Evolutionary conservation across 2,329 filamentous ascomycete genomes (phyloP).

Genomic region (Passalora sequoiae): DNA sequence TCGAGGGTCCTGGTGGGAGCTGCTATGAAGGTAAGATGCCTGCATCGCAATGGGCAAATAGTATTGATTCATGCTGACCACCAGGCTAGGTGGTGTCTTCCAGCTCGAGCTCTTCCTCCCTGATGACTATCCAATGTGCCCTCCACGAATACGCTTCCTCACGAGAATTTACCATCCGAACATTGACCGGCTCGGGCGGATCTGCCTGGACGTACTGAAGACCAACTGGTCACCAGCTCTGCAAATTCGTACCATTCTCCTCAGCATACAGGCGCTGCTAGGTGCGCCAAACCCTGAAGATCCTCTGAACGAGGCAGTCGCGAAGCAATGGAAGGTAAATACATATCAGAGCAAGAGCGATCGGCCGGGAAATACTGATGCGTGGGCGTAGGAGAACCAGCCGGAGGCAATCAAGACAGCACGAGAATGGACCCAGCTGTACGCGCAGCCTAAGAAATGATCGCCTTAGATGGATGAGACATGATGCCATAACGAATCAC

Average conservation of each 20-base stretch:
- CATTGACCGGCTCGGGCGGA: constrained; percentile 93
- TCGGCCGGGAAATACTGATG: not conserved
- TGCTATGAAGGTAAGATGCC: constrained; percentile 78
- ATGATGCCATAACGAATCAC: too few relatives aligned
- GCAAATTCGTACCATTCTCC: constrained; percentile 96
- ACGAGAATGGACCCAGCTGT: constrained; percentile 82
- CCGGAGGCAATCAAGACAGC: constrained; percentile 87
- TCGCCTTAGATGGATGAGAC: too few relatives aligned
- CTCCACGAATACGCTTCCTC: constrained; percentile 94
- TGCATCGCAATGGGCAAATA: not conserved
- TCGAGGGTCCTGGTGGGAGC: constrained; percentile 84
- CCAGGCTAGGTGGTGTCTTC: constrained; percentile 67
- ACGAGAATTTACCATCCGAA: constrained; percentile 99
- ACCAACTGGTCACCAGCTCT: constrained; percentile 99
- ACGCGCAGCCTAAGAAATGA: constrained; percentile 48
- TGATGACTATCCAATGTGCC: constrained; percentile 98
- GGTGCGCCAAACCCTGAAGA: constrained; percentile 97
- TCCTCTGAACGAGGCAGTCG: constrained; percentile 95
- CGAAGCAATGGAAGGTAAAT: constrained; percentile 79
- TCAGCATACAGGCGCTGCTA: constrained; percentile 94
- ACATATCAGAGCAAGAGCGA: not conserved
- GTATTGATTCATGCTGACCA: not conserved
- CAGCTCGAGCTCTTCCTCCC: constrained; percentile 96
- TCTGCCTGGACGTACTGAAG: constrained; percentile 95
- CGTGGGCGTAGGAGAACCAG: constrained; percentile 67